Conservation (phyloP, 192 early-diverging fungal genomes). For the Spizellomyces punctatus region DNA sequence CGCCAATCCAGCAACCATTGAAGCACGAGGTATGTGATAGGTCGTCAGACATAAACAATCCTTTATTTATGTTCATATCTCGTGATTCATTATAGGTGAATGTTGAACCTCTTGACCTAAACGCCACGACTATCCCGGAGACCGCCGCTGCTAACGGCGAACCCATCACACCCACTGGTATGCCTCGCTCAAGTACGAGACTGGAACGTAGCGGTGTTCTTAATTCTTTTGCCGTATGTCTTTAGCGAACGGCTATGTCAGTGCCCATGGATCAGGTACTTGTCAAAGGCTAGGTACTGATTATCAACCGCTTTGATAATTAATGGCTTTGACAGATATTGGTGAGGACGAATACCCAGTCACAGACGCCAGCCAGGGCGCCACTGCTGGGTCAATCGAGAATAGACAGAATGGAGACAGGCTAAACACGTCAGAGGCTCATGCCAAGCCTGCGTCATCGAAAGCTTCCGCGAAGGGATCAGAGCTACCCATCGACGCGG, state of each 20-base stretch:
- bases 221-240: too few relatives aligned
- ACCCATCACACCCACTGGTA: too few relatives aligned
- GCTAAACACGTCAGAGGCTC: neutral
- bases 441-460: constrained; percentile 5
- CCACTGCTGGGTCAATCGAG: neutral
- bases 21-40: constrained; percentile 3
- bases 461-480: constrained; percentile 17
- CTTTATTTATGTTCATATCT: neutral
- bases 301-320: neutral
- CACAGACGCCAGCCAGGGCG: constrained; percentile 2
- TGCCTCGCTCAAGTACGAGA: too few relatives aligned
- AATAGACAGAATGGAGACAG: neutral
- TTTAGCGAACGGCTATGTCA: constrained; percentile 59
- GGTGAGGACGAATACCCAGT: constrained; percentile 31
- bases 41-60: neutral
- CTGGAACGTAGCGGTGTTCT: too few relatives aligned
- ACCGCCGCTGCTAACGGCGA: too few relatives aligned
- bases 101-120: constrained; percentile 38
- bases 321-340: constrained; percentile 10
- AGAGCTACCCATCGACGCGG: constrained; percentile 28
- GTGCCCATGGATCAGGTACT: constrained; percentile 53
- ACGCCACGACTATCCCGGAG: constrained; percentile 7
- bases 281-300: too few relatives aligned
- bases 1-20: constrained; percentile 64
- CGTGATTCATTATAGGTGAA: constrained; percentile 3